These are phyloP conservation scores for Paramecium primaurelia DNA, from an alignment of 73 alveolate species.

Conservation along the genomic window DNA sequence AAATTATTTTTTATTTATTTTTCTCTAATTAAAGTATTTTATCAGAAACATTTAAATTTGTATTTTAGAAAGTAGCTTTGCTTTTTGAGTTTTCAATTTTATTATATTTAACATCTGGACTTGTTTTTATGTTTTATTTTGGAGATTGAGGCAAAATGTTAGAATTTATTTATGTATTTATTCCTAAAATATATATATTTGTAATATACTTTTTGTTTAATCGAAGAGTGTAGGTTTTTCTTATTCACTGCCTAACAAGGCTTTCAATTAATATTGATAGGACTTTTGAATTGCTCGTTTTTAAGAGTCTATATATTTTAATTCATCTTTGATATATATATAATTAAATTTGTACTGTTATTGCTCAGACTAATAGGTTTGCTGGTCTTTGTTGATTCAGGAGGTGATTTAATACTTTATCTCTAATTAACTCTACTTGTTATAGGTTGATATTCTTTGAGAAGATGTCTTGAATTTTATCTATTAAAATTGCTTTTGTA, in stretches of 20 bases:
- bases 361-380: slow-evolving; percentile 26
- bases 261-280: background rate
- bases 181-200: background rate
- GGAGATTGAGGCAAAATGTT: background rate
- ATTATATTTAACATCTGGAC: background rate
- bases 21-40: background rate
- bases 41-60: background rate
- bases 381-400: background rate
- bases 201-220: background rate
- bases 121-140: background rate
- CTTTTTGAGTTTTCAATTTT: background rate
- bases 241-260: background rate
- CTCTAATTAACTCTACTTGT: background rate
- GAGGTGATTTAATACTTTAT: background rate
- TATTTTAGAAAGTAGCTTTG: background rate
- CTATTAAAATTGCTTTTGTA: background rate
- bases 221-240: background rate
- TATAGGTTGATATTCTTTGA: background rate
- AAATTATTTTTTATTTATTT: background rate
- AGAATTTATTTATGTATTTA: background rate
- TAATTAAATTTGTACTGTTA: background rate
- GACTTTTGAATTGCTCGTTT: background rate
- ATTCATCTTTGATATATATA: background rate
- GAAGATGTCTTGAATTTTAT: background rate
- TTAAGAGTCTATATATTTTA: background rate